Base-by-base conservation (phyloP, 1,284 basidiomycete genomes). In the Cutaneotrichosporon daszewskae region DNA sequence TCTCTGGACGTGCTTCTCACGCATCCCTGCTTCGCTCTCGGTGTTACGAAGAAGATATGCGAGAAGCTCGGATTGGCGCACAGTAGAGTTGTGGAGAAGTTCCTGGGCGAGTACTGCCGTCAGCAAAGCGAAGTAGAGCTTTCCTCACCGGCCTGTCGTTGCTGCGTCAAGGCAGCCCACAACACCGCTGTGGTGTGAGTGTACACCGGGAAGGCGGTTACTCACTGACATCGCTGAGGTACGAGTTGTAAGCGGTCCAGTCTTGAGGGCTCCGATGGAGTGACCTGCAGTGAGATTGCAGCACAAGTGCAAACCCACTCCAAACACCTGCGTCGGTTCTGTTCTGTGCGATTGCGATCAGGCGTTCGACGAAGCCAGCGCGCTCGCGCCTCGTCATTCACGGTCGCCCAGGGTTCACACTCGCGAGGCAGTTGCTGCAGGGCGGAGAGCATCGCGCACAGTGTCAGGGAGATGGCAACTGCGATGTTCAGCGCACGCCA, bases 261-360 rank as follows among this genome's bases (percentile, higher is more conserved):
- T 72, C 69, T 39, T 72, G 69, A 1, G 66, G 62, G 41, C 67
- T 69, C 14, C 69, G 57, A 48, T 70, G 65, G 2, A 72, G 40
- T 2, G 66, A 60, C 6, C 69, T 72, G 16, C n/a, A 29, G 14
- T 14, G 13, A 45, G 27, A n/a, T n/a, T n/a, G n/a, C 23, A 37
- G 26, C 43, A 35, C 31, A 16, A 5, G 24, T 6, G 14, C 18
- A 10, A 8, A 47, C 60, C 52, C 29, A 61, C 64, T 49, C 43
- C 19, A 64, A 41, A 49, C 62, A 65, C 32, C n/a, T 34, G 14
- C 36, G 11, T 5, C 38, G 31, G 25, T 41, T 23, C 28, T 1
- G 5, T 13, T 19, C 37, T 4, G 22, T 32, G 28, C 17, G 27
- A 3, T 46, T n/a, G n/a, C n/a, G 7, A 25, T 14, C 32, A 41